Base-by-base conservation (phyloP, 805 yeast genomes). In the Candida taoyuanica region DNA sequence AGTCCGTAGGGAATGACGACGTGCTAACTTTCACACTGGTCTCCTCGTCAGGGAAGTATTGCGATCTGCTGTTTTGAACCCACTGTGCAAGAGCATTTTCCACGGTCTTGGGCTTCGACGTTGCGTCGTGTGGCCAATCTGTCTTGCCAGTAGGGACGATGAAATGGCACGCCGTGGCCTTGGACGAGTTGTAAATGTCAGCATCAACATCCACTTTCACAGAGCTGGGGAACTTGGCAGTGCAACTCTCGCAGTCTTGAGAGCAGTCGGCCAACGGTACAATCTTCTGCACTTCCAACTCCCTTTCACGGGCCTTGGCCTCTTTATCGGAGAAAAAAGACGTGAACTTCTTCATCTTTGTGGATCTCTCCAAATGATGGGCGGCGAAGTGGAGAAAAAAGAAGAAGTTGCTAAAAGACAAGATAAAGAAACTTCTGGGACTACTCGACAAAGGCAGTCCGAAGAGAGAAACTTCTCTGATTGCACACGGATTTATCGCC, bases 91-190 rank as follows among this genome's bases (percentile, higher is more conserved):
- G 63, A 9, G 60, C 64, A 26, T 67, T 47, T 27, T 78, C 72
- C 26, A 82, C 64, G 0, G 78, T 65, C 3, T 65, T 61, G 17
- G 53, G 36, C 21, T 70, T 74, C 8, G 68, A 65, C 7, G 71
- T 67, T 3, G 95, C 85, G 53, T 84, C 84, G 44, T 76, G 91
- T 13, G 63, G 65, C 98, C 98, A 91, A 60, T 91, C 95, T 0
- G 74, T 56, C 48, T 79, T 78, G 9, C 93, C 94, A 0, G 97
- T 88, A 2, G 96, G 83, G 0, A 89, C 79, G 24, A 91, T 62
- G 17, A 87, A 64, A 49, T 89, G 97, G 17, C 82, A 55, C 3
- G 78, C 81, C 31, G 77, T 78, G 1, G 84, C 78, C 45, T 71
- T 73, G 0, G 95, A 78, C 5, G 89, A 70, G 42, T 82, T 80